Conservation (phyloP, 2,329 filamentous ascomycete species). For the Calonectria hongkongensis region DNA sequence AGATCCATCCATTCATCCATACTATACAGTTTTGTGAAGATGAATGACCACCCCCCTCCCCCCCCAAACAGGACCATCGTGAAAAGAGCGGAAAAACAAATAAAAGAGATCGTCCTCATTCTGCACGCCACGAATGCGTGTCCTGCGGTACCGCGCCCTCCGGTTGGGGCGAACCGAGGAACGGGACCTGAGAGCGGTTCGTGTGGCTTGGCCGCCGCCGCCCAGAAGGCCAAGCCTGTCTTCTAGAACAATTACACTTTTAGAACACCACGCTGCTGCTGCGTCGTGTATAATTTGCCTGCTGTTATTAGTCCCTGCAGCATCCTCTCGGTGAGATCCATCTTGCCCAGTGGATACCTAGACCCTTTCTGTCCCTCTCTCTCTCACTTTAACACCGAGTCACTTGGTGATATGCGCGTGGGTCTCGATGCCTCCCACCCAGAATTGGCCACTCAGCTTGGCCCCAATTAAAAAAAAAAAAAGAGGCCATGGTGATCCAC, state of each 20-base stretch:
- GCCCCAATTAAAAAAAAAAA: constrained; percentile 20
- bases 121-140: not conserved
- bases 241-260: constrained; percentile 16
- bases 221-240: constrained; percentile 6
- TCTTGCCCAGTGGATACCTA: not conserved
- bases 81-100: constrained; percentile 18
- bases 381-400: not conserved
- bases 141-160: not conserved
- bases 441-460: constrained; percentile 3
- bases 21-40: not conserved
- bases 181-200: not conserved
- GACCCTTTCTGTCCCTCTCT: not conserved
- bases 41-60: too few species aligned
- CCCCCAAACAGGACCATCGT: not conserved
- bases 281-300: too few species aligned
- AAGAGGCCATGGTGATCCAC: constrained; percentile 5
- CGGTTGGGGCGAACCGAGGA: not conserved
- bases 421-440: constrained; percentile 4
- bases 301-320: too few species aligned
- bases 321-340: not conserved
- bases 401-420: not conserved
- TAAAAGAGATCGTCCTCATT: not conserved
- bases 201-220: constrained; percentile 6
- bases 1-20: not conserved
- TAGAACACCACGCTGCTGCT: not conserved